A percentile compares a stretch with the other conserved stretches of the same genome.
phyloP scores from a whole-genome alignment of 371 early-diverging fungal species.

The Circinella minor region DNA sequence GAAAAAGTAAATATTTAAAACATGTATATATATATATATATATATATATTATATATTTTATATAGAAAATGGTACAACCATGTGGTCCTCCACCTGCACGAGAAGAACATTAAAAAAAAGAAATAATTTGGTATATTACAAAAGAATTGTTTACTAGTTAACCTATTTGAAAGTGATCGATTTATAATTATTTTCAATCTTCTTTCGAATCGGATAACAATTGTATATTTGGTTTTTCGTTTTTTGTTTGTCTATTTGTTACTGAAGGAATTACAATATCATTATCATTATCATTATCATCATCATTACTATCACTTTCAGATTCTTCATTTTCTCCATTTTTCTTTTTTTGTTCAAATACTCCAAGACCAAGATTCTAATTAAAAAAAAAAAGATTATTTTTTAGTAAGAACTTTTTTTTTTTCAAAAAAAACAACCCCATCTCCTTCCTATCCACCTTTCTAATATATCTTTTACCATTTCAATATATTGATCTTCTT shows the following conservation, averaged over 20 bases:
- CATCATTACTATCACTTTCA: constrained; percentile 22
- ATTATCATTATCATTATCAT: constrained; percentile 37
- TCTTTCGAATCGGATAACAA: constrained; percentile 14
- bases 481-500: constrained; percentile 62
- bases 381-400: background rate
- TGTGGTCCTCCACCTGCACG: constrained; percentile 71
- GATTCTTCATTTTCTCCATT: constrained; percentile 19
- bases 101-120: constrained; percentile 48
- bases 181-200: background rate
- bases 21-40: too few relatives aligned
- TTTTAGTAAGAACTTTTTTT: background rate
- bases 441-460: too few relatives aligned
- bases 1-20: too few relatives aligned
- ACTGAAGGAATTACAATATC: constrained; percentile 46
- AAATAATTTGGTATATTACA: too few relatives aligned
- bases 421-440: background rate
- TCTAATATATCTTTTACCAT: constrained; percentile 43
- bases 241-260: constrained; percentile 28
- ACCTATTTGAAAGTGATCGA: too few relatives aligned
- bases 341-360: constrained; percentile 55
- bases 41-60: too few relatives aligned
- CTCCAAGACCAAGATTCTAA: constrained; percentile 63
- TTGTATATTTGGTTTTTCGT: constrained; percentile 23
- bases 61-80: constrained; percentile 81
- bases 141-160: too few relatives aligned